Conservation (phyloP, 441 rosid genomes). For the Corymbia citriodora region DNA sequence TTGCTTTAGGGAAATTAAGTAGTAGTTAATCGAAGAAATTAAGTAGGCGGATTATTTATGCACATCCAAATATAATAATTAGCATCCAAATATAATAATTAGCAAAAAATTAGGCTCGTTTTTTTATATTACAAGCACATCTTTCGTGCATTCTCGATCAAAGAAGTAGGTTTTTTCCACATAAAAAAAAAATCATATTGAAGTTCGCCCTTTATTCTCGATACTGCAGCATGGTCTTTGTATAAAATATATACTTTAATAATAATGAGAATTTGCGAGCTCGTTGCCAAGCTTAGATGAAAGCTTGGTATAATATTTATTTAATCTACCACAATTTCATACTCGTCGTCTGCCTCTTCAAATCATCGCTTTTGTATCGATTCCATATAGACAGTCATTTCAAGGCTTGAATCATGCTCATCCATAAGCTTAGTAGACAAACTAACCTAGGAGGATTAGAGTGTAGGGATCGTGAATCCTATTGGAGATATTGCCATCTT, state of each 20-base stretch:
- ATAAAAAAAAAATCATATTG: not conserved
- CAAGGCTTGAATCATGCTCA: not conserved
- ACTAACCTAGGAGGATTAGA: not conserved
- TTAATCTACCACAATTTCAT: too few relatives aligned
- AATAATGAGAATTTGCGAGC: too few relatives aligned
- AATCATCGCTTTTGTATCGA: not conserved
- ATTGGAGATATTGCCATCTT: not conserved
- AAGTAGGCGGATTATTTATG: not conserved
- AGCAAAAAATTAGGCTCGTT: not conserved
- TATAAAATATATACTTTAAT: too few relatives aligned
- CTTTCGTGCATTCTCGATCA: not conserved
- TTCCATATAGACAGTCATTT: not conserved
- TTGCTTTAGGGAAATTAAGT: not conserved
- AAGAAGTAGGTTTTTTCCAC: fast-evolving
- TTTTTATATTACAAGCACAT: not conserved
- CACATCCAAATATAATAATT: not conserved
- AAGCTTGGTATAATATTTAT: too few relatives aligned
- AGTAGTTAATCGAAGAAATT: not conserved
- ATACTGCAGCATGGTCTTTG: not conserved
- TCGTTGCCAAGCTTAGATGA: too few relatives aligned
- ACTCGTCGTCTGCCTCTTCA: not conserved
- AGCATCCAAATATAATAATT: not conserved
- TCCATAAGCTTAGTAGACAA: not conserved
- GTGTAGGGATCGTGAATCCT: not conserved
- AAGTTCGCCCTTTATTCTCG: not conserved